A percentile compares a stretch with the other conserved stretches of the same genome.
phyloP scores from a whole-genome alignment of 768 basidiomycete species.

The Kwoniella heveanensis region DNA sequence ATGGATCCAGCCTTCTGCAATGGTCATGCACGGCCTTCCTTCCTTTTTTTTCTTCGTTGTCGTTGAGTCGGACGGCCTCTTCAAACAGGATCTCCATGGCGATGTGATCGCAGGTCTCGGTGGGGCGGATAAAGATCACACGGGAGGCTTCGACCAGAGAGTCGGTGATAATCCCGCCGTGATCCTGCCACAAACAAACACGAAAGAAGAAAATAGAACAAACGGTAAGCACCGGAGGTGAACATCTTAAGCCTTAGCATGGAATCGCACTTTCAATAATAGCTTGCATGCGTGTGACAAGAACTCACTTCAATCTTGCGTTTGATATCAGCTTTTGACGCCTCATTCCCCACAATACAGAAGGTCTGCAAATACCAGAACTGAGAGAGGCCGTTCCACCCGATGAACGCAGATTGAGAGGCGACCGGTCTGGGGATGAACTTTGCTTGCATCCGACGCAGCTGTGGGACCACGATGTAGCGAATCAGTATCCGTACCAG shows the following conservation, averaged over 20 bases:
- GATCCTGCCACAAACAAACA: background rate
- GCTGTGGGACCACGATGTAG: too few relatives aligned
- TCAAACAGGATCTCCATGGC: background rate
- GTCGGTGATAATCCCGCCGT: background rate
- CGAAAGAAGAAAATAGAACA: background rate
- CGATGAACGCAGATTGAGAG: background rate
- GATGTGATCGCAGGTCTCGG: background rate
- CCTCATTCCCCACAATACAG: background rate
- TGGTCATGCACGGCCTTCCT: background rate
- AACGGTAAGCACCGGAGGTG: background rate
- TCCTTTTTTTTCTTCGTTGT: too few relatives aligned
- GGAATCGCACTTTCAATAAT: too few relatives aligned
- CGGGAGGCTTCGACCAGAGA: background rate
- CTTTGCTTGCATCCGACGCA: background rate
- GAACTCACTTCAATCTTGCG: background rate
- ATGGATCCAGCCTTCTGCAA: background rate
- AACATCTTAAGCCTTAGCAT: too few relatives aligned
- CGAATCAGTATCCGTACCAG: too few relatives aligned
- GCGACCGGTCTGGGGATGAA: background rate
- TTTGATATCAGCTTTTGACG: background rate
- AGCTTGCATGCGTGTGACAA: too few relatives aligned
- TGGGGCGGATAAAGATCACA: background rate
- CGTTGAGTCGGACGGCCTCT: background rate
- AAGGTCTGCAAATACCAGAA: background rate
- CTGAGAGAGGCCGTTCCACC: background rate